Base-by-base conservation (phyloP, 768 basidiomycete species). In the Leccinum disarticulatum region DNA sequence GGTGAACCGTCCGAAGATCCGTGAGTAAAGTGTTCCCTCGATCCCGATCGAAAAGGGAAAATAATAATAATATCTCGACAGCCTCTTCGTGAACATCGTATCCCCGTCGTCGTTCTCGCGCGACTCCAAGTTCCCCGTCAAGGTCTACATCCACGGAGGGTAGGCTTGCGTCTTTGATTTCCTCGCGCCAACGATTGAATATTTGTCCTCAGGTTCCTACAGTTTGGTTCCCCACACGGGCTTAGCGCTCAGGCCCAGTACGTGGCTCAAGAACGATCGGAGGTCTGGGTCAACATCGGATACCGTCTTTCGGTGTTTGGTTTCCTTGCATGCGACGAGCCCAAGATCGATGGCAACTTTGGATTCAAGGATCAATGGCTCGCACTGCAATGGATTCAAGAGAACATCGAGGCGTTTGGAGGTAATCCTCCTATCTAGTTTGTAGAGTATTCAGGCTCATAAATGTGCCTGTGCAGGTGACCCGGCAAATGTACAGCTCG, bases 291-390 rank as follows among this genome's bases (percentile, higher is more conserved):
- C 8, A 88, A 91, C 65, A 81, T 91, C 13, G 90, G 87, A 36
- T 90, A 91, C 68, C 83, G 90, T 22, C 76, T 92, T 14, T 89
- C 88, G 0, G 88, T 81, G 1, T 88, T 91, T 64, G 90, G 90
- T 0, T 93, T 90, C 66, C 74, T 93, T 22, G 89, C 88, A 0
- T 81, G 80, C 62, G 85, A 87, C 49, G 70, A 81, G 59, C 88
- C 87, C 13, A 68, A 73, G 46, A 68, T 92, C 50, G 76, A 77
- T 15, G 90, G 91, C 3, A 93, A 92, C 66, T 92, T 87, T 69
- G 90, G 90, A 1, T 92, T 92, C 77, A 91, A 91, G 71, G 90
- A 92, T 66, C 88, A 89, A 65, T 91, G 90, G 90, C 66, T 88
- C 19, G 90, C 85, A 1, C 67, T 91, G n/a, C 75, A 82, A 64